Evolutionary conservation across 768 basidiomycete genomes (phyloP).

Genomic region (Tulasnella sp.): DNA sequence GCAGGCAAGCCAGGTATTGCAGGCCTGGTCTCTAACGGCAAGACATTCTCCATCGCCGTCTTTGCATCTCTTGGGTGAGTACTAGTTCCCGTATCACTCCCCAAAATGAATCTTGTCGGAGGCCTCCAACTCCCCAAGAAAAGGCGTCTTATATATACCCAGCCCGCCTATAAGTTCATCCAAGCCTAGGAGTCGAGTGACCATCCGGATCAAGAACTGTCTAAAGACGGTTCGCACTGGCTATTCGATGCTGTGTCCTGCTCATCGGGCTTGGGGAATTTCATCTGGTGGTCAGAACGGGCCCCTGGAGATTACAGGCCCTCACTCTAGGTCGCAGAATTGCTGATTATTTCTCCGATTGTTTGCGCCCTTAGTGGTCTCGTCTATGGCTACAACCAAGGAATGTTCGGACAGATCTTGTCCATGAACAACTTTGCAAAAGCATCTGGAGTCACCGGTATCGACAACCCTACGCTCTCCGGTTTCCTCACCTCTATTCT

Average conservation of each 20-base stretch:
- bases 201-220: no score
- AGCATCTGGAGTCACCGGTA: neutral
- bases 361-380: neutral
- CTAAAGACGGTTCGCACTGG: no score
- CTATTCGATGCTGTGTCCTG: no score
- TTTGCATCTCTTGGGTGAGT: slow-evolving; percentile 74
- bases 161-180: no score
- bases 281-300: no score
- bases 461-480: slow-evolving; percentile 23
- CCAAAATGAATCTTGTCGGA: no score
- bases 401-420: neutral
- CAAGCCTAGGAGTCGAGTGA: no score
- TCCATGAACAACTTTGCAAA: neutral
- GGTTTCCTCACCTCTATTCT: neutral
- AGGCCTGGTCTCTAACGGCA: slow-evolving; percentile 54
- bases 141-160: no score
- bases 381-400: neutral
- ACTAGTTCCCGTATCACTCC: slow-evolving; percentile 32
- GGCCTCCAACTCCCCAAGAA: no score
- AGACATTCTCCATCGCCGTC: slow-evolving; percentile 53
- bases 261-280: no score
- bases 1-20: slow-evolving; percentile 19
- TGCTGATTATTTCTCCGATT: neutral
- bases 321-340: no score
- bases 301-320: no score